phyloP scores from a whole-genome alignment of 1,139 yeast species.

The Yamadazyma siamensis region DNA sequence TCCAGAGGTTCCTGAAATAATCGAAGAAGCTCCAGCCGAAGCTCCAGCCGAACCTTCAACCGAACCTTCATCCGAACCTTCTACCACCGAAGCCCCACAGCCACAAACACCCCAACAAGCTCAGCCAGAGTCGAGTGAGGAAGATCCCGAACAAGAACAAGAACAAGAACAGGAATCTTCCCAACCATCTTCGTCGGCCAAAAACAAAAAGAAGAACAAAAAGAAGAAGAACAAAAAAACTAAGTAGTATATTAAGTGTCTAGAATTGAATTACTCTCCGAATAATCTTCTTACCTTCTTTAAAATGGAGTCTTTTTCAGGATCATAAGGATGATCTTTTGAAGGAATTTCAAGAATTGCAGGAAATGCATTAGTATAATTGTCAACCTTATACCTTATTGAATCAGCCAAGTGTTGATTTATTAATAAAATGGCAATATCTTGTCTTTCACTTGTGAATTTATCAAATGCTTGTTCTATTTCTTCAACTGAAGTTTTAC shows the following conservation, averaged over 20 bases:
- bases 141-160: conserved; percentile 14
- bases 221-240: conserved; percentile 18
- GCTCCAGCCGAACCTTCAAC: conserved; percentile 6
- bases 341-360: conserved; percentile 96
- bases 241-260: conserved; percentile 10
- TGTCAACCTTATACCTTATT: conserved; percentile 79
- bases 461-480: conserved; percentile 72
- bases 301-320: conserved; percentile 94
- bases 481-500: conserved; percentile 73
- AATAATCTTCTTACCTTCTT: conserved; percentile 91
- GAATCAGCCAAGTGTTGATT: conserved; percentile 95
- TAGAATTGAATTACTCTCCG: conserved; percentile 58
- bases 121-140: conserved; percentile 14
- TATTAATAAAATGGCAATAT: conserved; percentile 86
- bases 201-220: conserved; percentile 14
- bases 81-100: neutral
- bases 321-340: conserved; percentile 97
- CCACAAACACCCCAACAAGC: too few species aligned
- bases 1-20: too few species aligned
- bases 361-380: conserved; percentile 88
- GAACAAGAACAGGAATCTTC: conserved; percentile 5
- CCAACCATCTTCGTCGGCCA: conserved; percentile 5
- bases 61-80: conserved; percentile 3
- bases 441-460: conserved; percentile 75
- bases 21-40: conserved; percentile 9